A percentile compares a stretch with the other conserved stretches of the same genome.
These are phyloP conservation scores for Pestalotiopsis sp. DNA, from an alignment of 2,329 filamentous ascomycete species.

Conservation along the genomic window DNA sequence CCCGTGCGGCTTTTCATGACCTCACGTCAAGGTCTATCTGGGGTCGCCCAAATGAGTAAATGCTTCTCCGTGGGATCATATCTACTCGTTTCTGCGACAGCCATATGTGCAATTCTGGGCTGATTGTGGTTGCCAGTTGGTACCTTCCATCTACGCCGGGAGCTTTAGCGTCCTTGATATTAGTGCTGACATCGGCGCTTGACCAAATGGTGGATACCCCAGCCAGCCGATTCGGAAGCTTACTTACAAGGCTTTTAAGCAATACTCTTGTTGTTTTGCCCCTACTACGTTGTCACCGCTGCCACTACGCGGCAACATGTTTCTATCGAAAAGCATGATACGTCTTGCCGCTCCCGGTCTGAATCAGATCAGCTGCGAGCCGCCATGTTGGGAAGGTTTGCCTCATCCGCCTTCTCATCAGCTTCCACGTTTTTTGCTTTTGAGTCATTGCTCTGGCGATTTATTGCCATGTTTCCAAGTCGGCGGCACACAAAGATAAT, in stretches of 20 bases:
- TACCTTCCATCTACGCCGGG: background rate
- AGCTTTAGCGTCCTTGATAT: background rate
- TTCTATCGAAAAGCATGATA: background rate
- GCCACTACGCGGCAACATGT: background rate
- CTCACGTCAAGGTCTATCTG: too few species aligned
- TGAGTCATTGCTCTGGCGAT: background rate
- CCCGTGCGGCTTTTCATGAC: background rate
- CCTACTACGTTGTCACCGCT: background rate
- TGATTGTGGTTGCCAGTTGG: background rate
- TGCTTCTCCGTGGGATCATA: too few species aligned
- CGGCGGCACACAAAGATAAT: too few species aligned
- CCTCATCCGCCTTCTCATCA: background rate
- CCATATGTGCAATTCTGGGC: too few species aligned
- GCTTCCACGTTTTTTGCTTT: background rate
- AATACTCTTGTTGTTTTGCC: background rate
- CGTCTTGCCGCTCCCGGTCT: background rate
- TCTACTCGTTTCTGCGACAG: too few species aligned
- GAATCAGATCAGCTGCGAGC: background rate
- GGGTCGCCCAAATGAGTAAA: too few species aligned
- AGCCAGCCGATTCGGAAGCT: background rate
- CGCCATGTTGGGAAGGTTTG: background rate
- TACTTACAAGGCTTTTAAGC: background rate
- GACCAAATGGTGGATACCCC: background rate
- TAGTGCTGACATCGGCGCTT: background rate
- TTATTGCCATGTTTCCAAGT: background rate